Conservation (phyloP, 2,329 filamentous ascomycete species). For the Colletotrichum kahawae region DNA sequence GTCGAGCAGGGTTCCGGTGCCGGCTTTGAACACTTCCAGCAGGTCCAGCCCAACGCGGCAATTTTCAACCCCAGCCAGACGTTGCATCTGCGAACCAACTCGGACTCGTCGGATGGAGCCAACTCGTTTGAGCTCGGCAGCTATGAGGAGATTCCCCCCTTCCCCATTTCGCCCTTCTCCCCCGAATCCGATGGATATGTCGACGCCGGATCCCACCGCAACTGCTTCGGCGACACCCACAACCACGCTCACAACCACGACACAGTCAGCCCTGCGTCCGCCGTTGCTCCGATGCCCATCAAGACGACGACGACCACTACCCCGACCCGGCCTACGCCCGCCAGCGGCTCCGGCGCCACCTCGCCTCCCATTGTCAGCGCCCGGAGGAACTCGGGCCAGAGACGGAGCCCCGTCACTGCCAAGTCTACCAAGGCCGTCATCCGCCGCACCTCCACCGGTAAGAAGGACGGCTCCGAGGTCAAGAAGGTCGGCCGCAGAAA, state of each 20-base stretch:
- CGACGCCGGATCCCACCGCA: conserved; percentile 64
- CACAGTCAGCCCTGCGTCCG: conserved; percentile 70
- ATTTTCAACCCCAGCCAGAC: conserved; percentile 95
- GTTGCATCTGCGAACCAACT: conserved; percentile 84
- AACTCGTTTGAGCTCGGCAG: conserved; percentile 73
- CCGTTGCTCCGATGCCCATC: conserved; percentile 72
- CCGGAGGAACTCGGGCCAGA: conserved; percentile 72
- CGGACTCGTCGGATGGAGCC: conserved; percentile 80
- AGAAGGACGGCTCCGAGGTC: conserved; percentile 79
- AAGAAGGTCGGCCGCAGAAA: conserved; percentile 93
- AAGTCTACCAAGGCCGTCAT: conserved; percentile 87
- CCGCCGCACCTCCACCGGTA: conserved; percentile 76
- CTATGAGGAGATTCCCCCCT: conserved; percentile 77
- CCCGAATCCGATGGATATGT: conserved; percentile 79
- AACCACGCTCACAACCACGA: conserved; percentile 46
- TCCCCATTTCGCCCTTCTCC: conserved; percentile 81
- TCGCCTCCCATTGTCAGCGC: conserved; percentile 65
- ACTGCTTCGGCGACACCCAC: conserved; percentile 64
- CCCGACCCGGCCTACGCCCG: conserved; percentile 63
- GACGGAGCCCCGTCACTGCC: conserved; percentile 74
- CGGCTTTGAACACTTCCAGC: conserved; percentile 71
- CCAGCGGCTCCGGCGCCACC: conserved; percentile 63
- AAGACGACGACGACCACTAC: conserved; percentile 65
- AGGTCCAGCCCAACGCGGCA: conserved; percentile 58
- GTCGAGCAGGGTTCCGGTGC: conserved; percentile 19